A percentile compares a stretch with the other conserved stretches of the same genome.
Conservation (phyloP, 768 basidiomycete species). For the Lyophyllum atratum region DNA sequence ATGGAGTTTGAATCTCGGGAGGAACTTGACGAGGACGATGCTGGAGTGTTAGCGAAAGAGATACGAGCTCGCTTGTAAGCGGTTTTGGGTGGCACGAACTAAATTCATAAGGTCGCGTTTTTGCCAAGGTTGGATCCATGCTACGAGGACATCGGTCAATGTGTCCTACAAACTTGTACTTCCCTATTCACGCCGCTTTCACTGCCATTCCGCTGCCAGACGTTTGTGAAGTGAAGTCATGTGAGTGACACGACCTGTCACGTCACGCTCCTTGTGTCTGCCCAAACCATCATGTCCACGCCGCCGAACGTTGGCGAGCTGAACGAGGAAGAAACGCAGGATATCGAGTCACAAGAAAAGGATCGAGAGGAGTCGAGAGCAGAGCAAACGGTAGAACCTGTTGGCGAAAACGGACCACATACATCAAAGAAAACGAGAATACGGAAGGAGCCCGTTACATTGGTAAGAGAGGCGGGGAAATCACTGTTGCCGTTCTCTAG, state of each 20-base stretch:
- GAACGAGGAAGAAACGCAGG: constrained; percentile 1
- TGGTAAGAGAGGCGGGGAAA: constrained; percentile 53
- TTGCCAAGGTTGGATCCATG: no score
- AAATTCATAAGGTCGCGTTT: neutral
- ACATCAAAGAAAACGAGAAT: constrained; percentile 29
- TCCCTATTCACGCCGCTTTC: no score
- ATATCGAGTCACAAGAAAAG: neutral
- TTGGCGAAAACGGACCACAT: constrained; percentile 5
- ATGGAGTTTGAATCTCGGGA: constrained; percentile 58
- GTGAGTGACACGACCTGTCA: constrained; percentile 20
- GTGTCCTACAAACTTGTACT: no score
- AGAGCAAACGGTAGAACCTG: neutral
- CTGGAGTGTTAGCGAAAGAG: constrained; percentile 39
- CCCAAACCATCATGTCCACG: constrained; percentile 9
- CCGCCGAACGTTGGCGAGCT: neutral
- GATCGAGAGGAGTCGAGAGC: neutral
- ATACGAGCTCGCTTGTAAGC: constrained; percentile 46
- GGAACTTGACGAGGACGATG: constrained; percentile 64
- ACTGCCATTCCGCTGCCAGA: neutral
- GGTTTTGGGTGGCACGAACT: neutral
- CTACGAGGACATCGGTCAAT: neutral
- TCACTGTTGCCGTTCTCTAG: constrained; percentile 74
- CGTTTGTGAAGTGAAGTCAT: constrained; percentile 1
- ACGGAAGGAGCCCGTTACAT: constrained; percentile 25
- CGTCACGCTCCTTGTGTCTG: neutral